Evolutionary conservation across 331 rosid species (phyloP).

Genomic region (Spiraea crenata): DNA sequence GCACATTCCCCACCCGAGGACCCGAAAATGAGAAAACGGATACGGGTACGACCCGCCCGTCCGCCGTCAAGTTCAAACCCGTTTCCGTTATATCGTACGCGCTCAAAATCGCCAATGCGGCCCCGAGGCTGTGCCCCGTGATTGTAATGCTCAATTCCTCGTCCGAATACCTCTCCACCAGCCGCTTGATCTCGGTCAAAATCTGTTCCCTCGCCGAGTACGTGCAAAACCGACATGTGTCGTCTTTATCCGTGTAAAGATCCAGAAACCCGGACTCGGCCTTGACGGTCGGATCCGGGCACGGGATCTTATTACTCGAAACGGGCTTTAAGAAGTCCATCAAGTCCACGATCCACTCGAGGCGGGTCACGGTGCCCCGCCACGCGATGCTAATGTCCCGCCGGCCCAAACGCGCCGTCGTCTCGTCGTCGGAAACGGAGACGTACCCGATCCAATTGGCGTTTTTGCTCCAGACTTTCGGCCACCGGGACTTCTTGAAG

Average conservation of each 20-base stretch:
- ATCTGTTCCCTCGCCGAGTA: constrained; percentile 81
- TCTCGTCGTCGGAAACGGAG: constrained; percentile 60
- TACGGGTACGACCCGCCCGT: constrained; percentile 43
- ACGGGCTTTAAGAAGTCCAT: constrained; percentile 70
- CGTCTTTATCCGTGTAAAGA: constrained; percentile 58
- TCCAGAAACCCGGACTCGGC: constrained; percentile 77
- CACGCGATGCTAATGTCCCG: constrained; percentile 67
- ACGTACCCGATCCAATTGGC: constrained; percentile 91
- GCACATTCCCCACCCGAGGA: constrained; percentile 71
- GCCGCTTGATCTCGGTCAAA: constrained; percentile 47
- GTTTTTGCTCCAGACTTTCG: constrained; percentile 70
- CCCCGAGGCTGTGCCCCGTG: constrained; percentile 78
- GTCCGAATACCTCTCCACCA: constrained; percentile 31
- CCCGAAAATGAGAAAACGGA: constrained; percentile 66
- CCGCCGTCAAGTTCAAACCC: constrained; percentile 42
- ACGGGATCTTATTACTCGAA: constrained; percentile 37
- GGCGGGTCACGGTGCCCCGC: constrained; percentile 72
- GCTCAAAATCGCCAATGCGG: constrained; percentile 67
- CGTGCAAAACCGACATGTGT: constrained; percentile 43
- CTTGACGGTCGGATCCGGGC: constrained; percentile 55
- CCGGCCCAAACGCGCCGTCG: constrained; percentile 43
- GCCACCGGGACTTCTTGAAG: constrained; percentile 79
- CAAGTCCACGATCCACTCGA: constrained; percentile 74
- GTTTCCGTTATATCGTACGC: constrained; percentile 68
- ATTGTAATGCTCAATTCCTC: constrained; percentile 79